These are phyloP conservation scores for Colletotrichum sp. DNA, from an alignment of 2,329 filamentous ascomycete genomes.

Conservation along the genomic window DNA sequence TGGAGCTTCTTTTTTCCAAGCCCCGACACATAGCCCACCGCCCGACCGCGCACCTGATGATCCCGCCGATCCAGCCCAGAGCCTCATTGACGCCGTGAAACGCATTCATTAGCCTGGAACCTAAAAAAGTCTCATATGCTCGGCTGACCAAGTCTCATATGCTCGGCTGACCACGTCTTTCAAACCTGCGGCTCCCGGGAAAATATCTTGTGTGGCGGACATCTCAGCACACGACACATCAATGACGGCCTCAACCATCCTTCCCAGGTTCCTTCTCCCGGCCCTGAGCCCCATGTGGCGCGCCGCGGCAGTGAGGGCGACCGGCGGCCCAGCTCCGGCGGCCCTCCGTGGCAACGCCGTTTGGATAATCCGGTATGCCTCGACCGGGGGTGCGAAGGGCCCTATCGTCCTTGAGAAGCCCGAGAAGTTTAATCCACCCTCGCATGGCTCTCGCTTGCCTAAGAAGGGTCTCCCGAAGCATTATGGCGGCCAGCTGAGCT, in stretches of 20 bases:
- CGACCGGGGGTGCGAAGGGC: constrained; percentile 45
- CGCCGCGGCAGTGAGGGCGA: constrained; percentile 26
- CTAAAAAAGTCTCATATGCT: not conserved
- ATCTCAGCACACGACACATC: constrained; percentile 1
- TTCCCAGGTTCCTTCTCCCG: constrained; percentile 72
- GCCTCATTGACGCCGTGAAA: constrained; percentile 18
- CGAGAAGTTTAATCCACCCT: constrained; percentile 88
- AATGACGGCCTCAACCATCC: constrained; percentile 54
- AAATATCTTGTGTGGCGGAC: not conserved
- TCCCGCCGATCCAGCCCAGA: constrained; percentile 6
- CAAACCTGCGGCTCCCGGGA: not conserved
- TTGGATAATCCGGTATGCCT: constrained; percentile 32
- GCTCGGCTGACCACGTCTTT: constrained; percentile 6
- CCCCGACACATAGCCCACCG: not conserved
- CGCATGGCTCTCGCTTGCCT: constrained; percentile 75
- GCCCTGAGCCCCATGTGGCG: constrained; percentile 63
- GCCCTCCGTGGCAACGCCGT: constrained; percentile 16
- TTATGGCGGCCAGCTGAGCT: constrained; percentile 75
- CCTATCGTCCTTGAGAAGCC: constrained; percentile 83
- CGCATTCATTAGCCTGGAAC: not conserved
- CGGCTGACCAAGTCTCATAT: constrained; percentile 1
- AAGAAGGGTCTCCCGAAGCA: constrained; percentile 63
- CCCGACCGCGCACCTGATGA: constrained; percentile 1
- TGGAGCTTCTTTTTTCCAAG: constrained; percentile 18
- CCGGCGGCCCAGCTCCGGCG: constrained; percentile 25